phyloP scores from a whole-genome alignment of 495 filamentous ascomycete genomes.

The Aspergillus conjunctus region DNA sequence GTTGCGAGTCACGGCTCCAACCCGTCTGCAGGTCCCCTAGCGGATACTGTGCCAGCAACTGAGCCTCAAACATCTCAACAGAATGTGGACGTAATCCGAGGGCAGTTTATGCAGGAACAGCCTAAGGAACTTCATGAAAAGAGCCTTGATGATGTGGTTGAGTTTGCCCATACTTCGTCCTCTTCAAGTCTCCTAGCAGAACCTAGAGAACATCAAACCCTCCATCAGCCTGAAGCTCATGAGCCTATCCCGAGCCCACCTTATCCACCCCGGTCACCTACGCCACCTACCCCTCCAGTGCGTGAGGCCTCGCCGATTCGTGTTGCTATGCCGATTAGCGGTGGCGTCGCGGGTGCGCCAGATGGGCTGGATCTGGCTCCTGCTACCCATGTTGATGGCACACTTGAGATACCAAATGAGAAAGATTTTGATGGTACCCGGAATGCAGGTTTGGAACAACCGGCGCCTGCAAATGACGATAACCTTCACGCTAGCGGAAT shows the following conservation, averaged over 20 bases:
- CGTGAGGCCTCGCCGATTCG: conserved; percentile 73
- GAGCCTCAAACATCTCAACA: conserved; percentile 54
- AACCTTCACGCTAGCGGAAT: conserved; percentile 49
- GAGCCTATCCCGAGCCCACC: conserved; percentile 55
- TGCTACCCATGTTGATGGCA: conserved; percentile 58
- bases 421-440: conserved; percentile 63
- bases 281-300: conserved; percentile 57
- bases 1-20: conserved; percentile 56
- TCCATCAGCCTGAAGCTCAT: conserved; percentile 53
- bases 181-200: conserved; percentile 72
- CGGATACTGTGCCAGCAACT: conserved; percentile 47
- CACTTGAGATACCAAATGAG: conserved; percentile 61
- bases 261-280: conserved; percentile 61
- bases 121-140: conserved; percentile 64
- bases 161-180: conserved; percentile 60
- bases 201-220: conserved; percentile 48
- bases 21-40: conserved; percentile 60
- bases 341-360: conserved; percentile 53
- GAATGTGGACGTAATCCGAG: conserved; percentile 69
- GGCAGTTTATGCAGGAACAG: conserved; percentile 71
- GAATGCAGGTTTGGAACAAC: conserved; percentile 65
- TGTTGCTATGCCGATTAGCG: conserved; percentile 82
- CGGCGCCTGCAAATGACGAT: conserved; percentile 50
- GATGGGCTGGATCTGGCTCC: conserved; percentile 53
- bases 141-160: conserved; percentile 35